These are phyloP conservation scores for Diatrype stigma DNA, from an alignment of 2,329 filamentous ascomycete genomes.

Conservation along the genomic window DNA sequence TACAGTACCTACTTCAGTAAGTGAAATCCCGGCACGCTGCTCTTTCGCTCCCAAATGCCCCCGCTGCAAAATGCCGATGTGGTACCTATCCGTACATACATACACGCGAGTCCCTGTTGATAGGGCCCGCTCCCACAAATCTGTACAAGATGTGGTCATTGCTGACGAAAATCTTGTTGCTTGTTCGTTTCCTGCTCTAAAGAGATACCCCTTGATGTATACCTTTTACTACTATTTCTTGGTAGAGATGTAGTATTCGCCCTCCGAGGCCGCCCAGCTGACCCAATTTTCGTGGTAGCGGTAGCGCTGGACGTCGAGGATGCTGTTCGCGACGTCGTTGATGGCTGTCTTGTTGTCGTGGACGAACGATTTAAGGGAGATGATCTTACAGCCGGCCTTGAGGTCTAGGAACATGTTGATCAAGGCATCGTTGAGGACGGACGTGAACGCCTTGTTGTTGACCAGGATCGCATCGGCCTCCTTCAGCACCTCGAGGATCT, in stretches of 20 bases:
- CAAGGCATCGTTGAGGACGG: slow-evolving; percentile 78
- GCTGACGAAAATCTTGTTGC: slow-evolving; percentile 1
- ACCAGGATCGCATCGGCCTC: slow-evolving; percentile 93
- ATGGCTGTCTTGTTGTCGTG: slow-evolving; percentile 73
- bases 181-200: no score
- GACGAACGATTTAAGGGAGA: slow-evolving; percentile 90
- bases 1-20: slow-evolving; percentile 21
- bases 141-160: neutral
- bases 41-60: slow-evolving; percentile 2
- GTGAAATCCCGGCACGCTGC: neutral
- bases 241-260: slow-evolving; percentile 83
- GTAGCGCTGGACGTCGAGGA: slow-evolving; percentile 69
- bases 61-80: neutral
- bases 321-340: slow-evolving; percentile 70
- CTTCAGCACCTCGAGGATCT: slow-evolving; percentile 69
- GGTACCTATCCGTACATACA: neutral
- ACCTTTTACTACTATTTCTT: slow-evolving; percentile 50
- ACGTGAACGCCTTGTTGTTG: slow-evolving; percentile 96
- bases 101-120: slow-evolving; percentile 1
- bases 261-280: slow-evolving; percentile 84
- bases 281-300: slow-evolving; percentile 68
- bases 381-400: slow-evolving; percentile 83
- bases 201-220: neutral
- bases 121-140: slow-evolving; percentile 2
- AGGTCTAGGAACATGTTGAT: slow-evolving; percentile 89